Base-by-base conservation (phyloP, 768 basidiomycete genomes). In the Mycena capillaripes region DNA sequence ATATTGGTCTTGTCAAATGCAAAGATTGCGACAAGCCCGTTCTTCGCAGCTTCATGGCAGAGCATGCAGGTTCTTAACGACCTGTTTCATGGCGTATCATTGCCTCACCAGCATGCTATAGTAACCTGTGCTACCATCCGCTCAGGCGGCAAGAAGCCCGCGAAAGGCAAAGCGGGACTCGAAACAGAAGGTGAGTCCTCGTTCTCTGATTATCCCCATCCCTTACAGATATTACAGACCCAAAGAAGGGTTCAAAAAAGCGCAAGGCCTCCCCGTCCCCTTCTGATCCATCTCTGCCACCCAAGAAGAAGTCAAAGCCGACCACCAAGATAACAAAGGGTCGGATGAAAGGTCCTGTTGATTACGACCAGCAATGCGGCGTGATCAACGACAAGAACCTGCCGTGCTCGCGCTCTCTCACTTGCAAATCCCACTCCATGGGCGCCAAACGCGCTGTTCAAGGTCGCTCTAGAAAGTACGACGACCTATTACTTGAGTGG, bases 361-460 rank as follows among this genome's bases (percentile, higher is more conserved):
- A 98, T 82, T 91, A 92, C 74, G 95, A 98, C 84, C 92, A 89
- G 66, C 97, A 98, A 75, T 99, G 97, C 77, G 97, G 97, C 60
- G 97, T 99, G 42, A 97, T 98, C 80, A 98, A 97, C 83, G 97
- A 97, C 84, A 98, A 98, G 81, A 89, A 89, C 52, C 84, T 96
- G 9, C 96, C 95, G 0, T 99, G 97, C 79, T 96, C 96, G 16
- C 94, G 97, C 30, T 96, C 96, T 9, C 88, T 99, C 42, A 98
- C 97, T 0, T 99, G 97, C 86, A 99, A 99, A 82, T 96, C 97
- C 7, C 97, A 99, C 80, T 93, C 95, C 2, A 97, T 99, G 93
- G 96, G 96, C 17, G 94, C 96, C 14, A 99, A 99, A 82, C 93
- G 97, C 21, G 90, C 94, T 11, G 97, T 99, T 1, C 88, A 89